Conservation (phyloP, 2,329 filamentous ascomycete genomes). For the Gnomoniopsis sp. region DNA sequence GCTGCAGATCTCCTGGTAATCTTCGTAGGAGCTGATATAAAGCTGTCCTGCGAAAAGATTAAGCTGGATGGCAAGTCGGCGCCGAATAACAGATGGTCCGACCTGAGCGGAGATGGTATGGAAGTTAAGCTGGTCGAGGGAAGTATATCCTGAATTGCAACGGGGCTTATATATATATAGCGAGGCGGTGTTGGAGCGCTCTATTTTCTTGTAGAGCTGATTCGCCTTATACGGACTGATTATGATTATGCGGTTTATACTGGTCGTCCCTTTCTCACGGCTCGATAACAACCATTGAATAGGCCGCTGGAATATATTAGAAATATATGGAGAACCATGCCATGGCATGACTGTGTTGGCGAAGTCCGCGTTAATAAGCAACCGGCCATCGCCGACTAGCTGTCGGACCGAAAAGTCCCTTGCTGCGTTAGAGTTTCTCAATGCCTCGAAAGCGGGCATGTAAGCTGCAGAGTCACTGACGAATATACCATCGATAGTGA, state of each 20-base stretch:
- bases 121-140: conserved; percentile 44
- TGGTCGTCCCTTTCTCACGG: not conserved
- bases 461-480: conserved; percentile 30
- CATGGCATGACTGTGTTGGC: conserved; percentile 35
- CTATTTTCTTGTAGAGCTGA: conserved; percentile 39
- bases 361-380: conserved; percentile 52
- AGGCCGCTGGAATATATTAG: conserved; percentile 47
- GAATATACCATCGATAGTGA: conserved; percentile 36
- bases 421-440: conserved; percentile 39
- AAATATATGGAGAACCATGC: not conserved
- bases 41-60: conserved; percentile 68
- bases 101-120: conserved; percentile 34
- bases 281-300: conserved; percentile 52
- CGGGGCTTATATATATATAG: conserved; percentile 53
- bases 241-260: conserved; percentile 40
- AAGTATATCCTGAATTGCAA: conserved; percentile 29
- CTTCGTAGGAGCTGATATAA: conserved; percentile 51
- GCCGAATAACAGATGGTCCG: conserved; percentile 20
- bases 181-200: conserved; percentile 27
- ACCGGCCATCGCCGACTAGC: conserved; percentile 14
- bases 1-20: conserved; percentile 52
- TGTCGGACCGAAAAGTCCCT: conserved; percentile 27
- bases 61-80: conserved; percentile 41
- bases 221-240: conserved; percentile 62
- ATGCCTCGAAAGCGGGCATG: conserved; percentile 40